Evolutionary conservation across 108 stramenopile genomes (phyloP), one percentile per base, ranked within the genome.

Genomic region (Pseudonitzschia delicatissima): DNA sequence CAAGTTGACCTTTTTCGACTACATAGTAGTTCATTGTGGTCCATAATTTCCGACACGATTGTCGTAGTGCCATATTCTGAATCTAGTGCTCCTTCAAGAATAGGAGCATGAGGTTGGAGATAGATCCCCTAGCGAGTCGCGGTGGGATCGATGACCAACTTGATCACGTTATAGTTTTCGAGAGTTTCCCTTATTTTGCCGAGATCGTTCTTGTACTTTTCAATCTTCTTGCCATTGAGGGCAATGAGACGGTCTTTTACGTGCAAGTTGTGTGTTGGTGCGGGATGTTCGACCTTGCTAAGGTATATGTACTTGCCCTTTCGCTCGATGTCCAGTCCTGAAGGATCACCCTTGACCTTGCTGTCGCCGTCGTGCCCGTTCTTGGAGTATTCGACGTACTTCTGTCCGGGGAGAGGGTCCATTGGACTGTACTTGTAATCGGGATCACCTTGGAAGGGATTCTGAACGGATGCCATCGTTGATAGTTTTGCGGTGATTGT

Each of bases 141-240:
- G 29, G 64, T 66, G 1, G 64, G 64, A 51, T 66, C 64, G 33
- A 66, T 49, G 0, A 66, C 49, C 33, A 66, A 29, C 33, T 29
- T 6, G 34, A 66, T 29, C 7, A 66, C 64, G 45, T 66, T 66
- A 44, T 42, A 5, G 44, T 63, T 1, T 8, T 44, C 36, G 12
- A 63, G 4, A 13, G 0, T 26, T 63, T 45, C 13, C 27, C 15
- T 31, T 11, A 53, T 27, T 36, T 0, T 0, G 4, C 6, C 15
- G 9, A 39, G 0, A 42, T 45, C 28, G 2, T 66, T 29, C 0
- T 3, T n/a, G 28, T 50, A 66, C 7, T 26, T 34, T 66, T 66
- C 64, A 34, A 66, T 12, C 34, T 23, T 36, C 18, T 66, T 66
- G 18, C 50, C 64, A 32, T 66, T 66, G 17, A 66, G 25, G 5